Conservation (phyloP, 2,329 filamentous ascomycete genomes). For the Seiridium cupressi region DNA sequence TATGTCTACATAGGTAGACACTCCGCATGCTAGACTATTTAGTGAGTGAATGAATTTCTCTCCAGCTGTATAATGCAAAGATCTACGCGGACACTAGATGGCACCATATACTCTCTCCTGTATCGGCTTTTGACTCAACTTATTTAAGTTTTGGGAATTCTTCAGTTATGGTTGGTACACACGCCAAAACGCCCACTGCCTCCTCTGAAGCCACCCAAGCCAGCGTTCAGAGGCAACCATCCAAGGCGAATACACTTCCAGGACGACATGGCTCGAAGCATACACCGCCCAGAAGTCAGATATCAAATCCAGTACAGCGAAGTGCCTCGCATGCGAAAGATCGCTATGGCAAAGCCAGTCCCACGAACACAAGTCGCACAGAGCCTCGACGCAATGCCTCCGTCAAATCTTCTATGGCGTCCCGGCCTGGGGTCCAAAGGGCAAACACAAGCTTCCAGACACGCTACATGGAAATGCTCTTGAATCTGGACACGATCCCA, state of each 20-base stretch:
- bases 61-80: too few species aligned
- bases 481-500: constrained; percentile 43
- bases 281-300: not conserved
- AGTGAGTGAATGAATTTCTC: too few species aligned
- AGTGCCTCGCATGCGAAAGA: constrained; percentile 2
- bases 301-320: not conserved
- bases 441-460: constrained; percentile 23
- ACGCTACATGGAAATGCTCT: constrained; percentile 44
- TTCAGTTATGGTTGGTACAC: too few species aligned
- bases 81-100: too few species aligned
- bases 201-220: too few species aligned
- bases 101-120: too few species aligned
- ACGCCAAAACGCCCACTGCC: too few species aligned
- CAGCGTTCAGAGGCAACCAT: not conserved
- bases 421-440: not conserved
- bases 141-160: too few species aligned
- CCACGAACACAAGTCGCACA: not conserved
- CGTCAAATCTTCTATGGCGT: not conserved
- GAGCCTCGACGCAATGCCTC: not conserved
- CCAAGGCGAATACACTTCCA: not conserved
- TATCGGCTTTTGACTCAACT: too few species aligned
- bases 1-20: not conserved
- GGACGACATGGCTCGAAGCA: not conserved
- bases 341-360: not conserved
- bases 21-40: not conserved